Evolutionary conservation across 2,329 filamentous ascomycete genomes (phyloP).

Genomic region (Diplodia sapinea): DNA sequence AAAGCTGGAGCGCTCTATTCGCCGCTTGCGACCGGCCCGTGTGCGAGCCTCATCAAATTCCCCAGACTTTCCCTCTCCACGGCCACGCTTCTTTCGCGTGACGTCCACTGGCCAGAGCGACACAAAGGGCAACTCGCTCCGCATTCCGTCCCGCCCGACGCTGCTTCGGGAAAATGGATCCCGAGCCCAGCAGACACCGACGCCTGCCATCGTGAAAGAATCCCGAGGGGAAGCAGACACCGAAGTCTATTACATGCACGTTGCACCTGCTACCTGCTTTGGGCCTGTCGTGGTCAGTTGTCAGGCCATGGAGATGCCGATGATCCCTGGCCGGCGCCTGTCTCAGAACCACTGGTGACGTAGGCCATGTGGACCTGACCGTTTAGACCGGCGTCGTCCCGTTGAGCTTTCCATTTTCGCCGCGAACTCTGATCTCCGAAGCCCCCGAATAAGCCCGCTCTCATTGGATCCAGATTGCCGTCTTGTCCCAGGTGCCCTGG

Average conservation of each 20-base stretch:
- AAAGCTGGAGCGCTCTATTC: slow-evolving; percentile 5
- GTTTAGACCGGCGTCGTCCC: neutral
- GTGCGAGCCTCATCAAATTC: neutral
- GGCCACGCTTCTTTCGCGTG: neutral
- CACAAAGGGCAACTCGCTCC: slow-evolving; percentile 14
- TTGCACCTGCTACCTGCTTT: slow-evolving; percentile 8
- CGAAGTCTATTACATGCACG: slow-evolving; percentile 9
- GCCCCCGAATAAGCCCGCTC: neutral
- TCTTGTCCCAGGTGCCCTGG: neutral
- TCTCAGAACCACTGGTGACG: slow-evolving; percentile 10
- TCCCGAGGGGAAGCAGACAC: slow-evolving; percentile 19
- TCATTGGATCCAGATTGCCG: neutral
- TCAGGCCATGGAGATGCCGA: neutral
- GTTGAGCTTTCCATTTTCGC: slow-evolving; percentile 1
- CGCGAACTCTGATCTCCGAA: neutral
- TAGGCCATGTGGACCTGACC: slow-evolving; percentile 14
- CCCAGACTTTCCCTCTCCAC: slow-evolving; percentile 18
- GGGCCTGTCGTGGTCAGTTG: neutral
- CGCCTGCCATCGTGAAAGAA: slow-evolving; percentile 4
- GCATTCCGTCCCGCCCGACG: slow-evolving; percentile 9
- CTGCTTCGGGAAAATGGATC: slow-evolving; percentile 30
- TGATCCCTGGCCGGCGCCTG: neutral
- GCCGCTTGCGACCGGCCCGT: slow-evolving; percentile 14
- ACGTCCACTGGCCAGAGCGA: slow-evolving; percentile 3
- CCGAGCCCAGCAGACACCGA: slow-evolving; percentile 29